These are phyloP conservation scores for Lichtheimia corymbifera DNA, from an alignment of 371 early-diverging fungal species.

Conservation along the genomic window DNA sequence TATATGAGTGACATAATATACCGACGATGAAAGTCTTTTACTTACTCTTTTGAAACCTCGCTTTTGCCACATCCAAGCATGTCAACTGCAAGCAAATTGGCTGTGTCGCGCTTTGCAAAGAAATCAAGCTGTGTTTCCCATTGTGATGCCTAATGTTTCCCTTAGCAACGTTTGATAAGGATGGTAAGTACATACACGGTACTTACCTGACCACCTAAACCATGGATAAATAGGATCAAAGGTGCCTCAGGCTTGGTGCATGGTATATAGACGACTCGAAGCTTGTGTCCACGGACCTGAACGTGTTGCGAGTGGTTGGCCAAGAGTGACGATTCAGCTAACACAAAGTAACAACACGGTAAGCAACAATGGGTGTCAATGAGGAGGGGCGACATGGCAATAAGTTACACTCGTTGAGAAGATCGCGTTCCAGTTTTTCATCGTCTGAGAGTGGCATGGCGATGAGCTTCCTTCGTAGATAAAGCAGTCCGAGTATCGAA, in stretches of 20 bases:
- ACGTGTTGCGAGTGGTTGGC: constrained; percentile 51
- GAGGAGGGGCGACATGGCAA: background rate
- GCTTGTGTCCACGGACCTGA: constrained; percentile 50
- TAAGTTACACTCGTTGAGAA: constrained; percentile 6
- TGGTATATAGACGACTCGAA: constrained; percentile 62
- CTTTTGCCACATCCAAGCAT: constrained; percentile 69
- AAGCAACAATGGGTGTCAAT: background rate
- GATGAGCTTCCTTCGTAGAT: background rate
- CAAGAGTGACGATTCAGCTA: constrained; percentile 12
- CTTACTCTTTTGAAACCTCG: constrained; percentile 52
- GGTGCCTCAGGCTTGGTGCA: constrained; percentile 51
- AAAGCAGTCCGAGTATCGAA: background rate
- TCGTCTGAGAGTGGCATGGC: background rate
- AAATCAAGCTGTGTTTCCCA: constrained; percentile 67
- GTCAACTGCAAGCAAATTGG: constrained; percentile 69
- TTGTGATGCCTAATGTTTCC: constrained; percentile 53
- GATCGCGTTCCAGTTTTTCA: constrained; percentile 4
- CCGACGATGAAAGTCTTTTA: background rate
- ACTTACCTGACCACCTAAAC: constrained; percentile 61
- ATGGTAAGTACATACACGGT: background rate
- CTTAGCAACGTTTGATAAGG: constrained; percentile 1
- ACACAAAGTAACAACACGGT: background rate
- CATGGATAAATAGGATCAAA: constrained; percentile 59
- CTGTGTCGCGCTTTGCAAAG: constrained; percentile 52
- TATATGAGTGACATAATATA: too few relatives aligned